Evolutionary conservation across 2,329 filamentous ascomycete species (phyloP), one percentile per base, ranked within the genome.

Genomic region (Cryoendolithus antarcticus): DNA sequence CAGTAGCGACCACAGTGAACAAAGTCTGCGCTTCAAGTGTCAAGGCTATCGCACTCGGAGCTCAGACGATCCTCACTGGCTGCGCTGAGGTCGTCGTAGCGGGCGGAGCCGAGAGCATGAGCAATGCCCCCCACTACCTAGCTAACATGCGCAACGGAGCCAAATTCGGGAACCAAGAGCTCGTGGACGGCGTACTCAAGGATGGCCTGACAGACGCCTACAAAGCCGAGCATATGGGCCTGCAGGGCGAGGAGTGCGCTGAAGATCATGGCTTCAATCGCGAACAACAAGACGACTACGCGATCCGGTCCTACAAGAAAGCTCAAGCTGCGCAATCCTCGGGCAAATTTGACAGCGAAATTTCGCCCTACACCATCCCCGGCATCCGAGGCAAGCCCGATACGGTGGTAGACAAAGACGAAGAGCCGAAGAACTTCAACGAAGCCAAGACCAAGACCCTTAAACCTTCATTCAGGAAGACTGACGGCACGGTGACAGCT

Each of bases 61-160:
- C 89, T 38, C 91, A 96, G 67, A 95, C 89, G 55, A 98, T 98
- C 69, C 86, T 96, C 63, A 93, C 88, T 39, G 89, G 91, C 52
- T 94, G 86, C 60, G 89, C 89, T 48, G 80, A 85, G 52, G 80
- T 95, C 50, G 79, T 98, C 49, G 86, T 98, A 44, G 91, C 88
- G 49, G 91, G 88, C 58, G 91, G 91, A 53, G 79, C 89, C 52
- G 91, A 98, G 72, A 94, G 86, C 71, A 98, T 98, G 91, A 94
- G 88, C 59, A 96, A 96, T 70, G 74, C 82, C 40, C 91, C 91
- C 37, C 88, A 98, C 71, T 98, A 98, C 71, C 81, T 95, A 38
- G 83, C 86, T 48, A 83, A 71, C 62, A 72, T 94, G 53, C 83
- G 91, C 62, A 81, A 66, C 50, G 91, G 91, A 51, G 79, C 82